phyloP scores from a whole-genome alignment of 2,329 filamentous ascomycete genomes.

The Cladosporium sp. region DNA sequence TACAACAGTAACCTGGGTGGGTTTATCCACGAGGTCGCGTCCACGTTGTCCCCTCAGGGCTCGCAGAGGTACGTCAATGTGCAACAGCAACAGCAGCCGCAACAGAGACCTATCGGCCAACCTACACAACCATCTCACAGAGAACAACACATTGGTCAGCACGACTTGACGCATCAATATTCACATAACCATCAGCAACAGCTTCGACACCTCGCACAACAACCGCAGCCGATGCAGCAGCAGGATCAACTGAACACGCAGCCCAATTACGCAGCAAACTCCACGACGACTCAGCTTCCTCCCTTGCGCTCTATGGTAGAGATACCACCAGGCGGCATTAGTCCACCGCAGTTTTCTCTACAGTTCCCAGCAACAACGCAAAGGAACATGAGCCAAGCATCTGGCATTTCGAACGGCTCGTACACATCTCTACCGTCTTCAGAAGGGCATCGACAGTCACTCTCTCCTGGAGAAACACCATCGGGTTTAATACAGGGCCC shows the following conservation, averaged over 20 bases:
- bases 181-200: not conserved
- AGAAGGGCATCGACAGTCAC: not conserved
- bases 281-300: not conserved
- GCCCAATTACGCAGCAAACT: not conserved
- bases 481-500: not conserved
- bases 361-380: not conserved
- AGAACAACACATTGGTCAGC: not conserved
- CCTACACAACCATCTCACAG: not conserved
- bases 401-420: not conserved
- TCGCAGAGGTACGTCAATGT: not conserved
- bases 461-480: not conserved
- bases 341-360: not conserved
- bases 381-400: not conserved
- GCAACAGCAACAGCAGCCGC: not conserved
- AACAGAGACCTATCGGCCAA: not conserved
- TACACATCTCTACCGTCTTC: not conserved
- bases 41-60: not conserved
- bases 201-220: not conserved
- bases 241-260: not conserved
- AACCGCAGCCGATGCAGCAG: not conserved
- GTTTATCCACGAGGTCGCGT: not conserved
- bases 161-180: not conserved
- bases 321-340: not conserved
- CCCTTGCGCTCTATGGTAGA: slow-evolving; percentile 10
- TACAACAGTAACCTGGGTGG: slow-evolving; percentile 17